Base-by-base conservation (phyloP, 352 stramenopile species). In the Pseudoperonospora humuli region DNA sequence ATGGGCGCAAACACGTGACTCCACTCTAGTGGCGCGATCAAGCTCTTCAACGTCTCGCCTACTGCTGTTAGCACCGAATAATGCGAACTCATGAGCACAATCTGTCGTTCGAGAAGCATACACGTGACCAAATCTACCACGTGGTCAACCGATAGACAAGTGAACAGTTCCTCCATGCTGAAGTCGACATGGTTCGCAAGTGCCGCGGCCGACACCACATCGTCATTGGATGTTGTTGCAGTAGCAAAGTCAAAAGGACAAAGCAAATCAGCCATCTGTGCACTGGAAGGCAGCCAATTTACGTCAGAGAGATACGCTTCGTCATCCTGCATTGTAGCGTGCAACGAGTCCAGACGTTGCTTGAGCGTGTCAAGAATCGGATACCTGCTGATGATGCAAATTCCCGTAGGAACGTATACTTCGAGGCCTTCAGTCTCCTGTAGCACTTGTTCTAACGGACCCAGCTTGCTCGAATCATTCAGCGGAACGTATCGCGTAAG, bases 1-100 rank as follows among this genome's bases (percentile, higher is more conserved):
- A 94, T 83, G 8, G 78, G 82, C 1, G 73, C 74, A 50, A 93
- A 95, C 18, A 92, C 75, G 37, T 95, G 84, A 29, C 81, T 86
- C 84, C 84, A 95, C 34, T 83, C 39, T 3, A 95, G 52, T 27
- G 84, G 84, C 3, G 66, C 41, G 34, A 95, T 73, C 26, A 95
- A 69, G 18, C 63, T 71, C 51, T 85, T 84, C 13, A 93, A 60
- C 6, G 82, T 84, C 56, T 92, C 80, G 13, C 75, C 80, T 11
- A 89, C 77, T 11, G 62, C 70, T 17, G 77, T 90, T 7, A 93
- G 67, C 17, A 90, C 77, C 15, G 80, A 93, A 45, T 89, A 86
- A 13, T 64, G 65, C 1, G 73, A 86, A 45, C 75, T 89, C 29
- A 93, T 57, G 8, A 93, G 59, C 31, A 93, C 74, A 5, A 93